A percentile compares a stretch with the other conserved stretches of the same genome.
phyloP scores from a whole-genome alignment of 352 stramenopile genomes.

The Pythium folliculosum region DNA sequence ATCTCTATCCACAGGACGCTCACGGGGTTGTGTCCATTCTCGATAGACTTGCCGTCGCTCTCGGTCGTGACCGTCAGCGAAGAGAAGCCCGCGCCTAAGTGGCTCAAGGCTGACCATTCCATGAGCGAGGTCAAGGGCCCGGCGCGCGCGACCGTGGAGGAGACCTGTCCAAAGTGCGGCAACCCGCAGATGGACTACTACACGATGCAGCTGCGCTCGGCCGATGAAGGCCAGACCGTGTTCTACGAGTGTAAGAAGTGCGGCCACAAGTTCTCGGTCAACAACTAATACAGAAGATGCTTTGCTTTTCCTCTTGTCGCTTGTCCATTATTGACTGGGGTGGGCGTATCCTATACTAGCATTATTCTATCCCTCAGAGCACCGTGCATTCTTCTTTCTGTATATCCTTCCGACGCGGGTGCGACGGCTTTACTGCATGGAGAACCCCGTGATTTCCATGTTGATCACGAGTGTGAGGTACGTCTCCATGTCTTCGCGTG shows the following conservation, averaged over 20 bases:
- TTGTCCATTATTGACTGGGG: conserved; percentile 5
- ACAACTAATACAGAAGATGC: conserved; percentile 59
- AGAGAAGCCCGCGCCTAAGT: conserved; percentile 78
- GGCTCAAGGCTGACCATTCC: conserved; percentile 68
- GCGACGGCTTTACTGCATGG: conserved; percentile 87
- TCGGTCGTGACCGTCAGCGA: conserved; percentile 77
- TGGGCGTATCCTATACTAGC: conserved; percentile 1
- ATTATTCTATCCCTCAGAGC: not conserved
- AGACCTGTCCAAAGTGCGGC: conserved; percentile 97
- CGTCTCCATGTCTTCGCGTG: conserved; percentile 86
- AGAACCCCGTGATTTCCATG: conserved; percentile 97
- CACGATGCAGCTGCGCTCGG: conserved; percentile 98
- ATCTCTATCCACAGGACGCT: not conserved
- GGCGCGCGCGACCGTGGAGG: conserved; percentile 95
- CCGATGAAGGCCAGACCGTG: conserved; percentile 99
- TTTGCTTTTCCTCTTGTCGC: conserved; percentile 2
- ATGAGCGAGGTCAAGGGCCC: conserved; percentile 86
- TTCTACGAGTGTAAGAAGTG: conserved; percentile 99
- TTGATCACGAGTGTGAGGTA: conserved; percentile 98
- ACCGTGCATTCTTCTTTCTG: not conserved
- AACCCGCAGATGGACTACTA: conserved; percentile 99
- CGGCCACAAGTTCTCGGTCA: conserved; percentile 88
- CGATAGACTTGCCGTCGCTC: conserved; percentile 74
- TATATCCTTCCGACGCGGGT: no score
- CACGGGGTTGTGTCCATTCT: not conserved